Percentiles rank a stretch among this genome's conserved stretches.
Evolutionary conservation across 1,284 basidiomycete genomes (phyloP).

Genomic region (Malassezia arunalokei): DNA sequence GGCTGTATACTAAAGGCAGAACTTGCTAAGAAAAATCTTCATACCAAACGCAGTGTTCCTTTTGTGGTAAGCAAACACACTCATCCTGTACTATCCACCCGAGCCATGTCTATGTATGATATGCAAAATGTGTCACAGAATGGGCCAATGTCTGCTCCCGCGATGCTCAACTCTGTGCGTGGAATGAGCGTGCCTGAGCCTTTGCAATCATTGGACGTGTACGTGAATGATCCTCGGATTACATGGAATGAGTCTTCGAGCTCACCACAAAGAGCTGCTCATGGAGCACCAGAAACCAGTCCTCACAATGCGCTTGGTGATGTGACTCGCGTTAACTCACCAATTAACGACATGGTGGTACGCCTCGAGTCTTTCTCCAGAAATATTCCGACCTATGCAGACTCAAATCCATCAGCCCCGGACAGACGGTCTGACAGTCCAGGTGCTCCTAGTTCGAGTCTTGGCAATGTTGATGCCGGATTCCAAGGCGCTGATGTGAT

Average conservation of each 20-base stretch:
- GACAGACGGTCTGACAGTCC: neutral
- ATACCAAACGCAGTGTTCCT: conserved; percentile 52
- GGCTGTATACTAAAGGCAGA: conserved; percentile 90
- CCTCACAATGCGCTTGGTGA: too few relatives aligned
- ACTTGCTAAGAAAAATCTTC: conserved; percentile 99
- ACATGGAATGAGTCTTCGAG: neutral
- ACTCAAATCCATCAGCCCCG: neutral
- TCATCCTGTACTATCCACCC: neutral
- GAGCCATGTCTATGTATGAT: neutral
- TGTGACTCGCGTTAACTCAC: neutral
- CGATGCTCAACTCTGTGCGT: too few relatives aligned
- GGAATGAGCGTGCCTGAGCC: neutral
- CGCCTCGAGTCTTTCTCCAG: conserved; percentile 1
- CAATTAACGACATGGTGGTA: conserved; percentile 2
- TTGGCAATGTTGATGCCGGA: too few relatives aligned
- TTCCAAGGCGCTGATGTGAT: too few relatives aligned
- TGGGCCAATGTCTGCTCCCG: neutral
- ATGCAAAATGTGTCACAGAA: neutral
- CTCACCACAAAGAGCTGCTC: neutral
- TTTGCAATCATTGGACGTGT: neutral
- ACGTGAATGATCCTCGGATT: too few relatives aligned
- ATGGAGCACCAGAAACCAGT: too few relatives aligned
- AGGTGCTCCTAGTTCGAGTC: too few relatives aligned
- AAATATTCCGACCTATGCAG: conserved; percentile 4
- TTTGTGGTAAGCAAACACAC: conserved; percentile 1